A percentile compares a stretch with the other conserved stretches of the same genome.
Evolutionary conservation across 495 filamentous ascomycete genomes (phyloP).

Genomic region (Staphylotrichum longicolle): DNA sequence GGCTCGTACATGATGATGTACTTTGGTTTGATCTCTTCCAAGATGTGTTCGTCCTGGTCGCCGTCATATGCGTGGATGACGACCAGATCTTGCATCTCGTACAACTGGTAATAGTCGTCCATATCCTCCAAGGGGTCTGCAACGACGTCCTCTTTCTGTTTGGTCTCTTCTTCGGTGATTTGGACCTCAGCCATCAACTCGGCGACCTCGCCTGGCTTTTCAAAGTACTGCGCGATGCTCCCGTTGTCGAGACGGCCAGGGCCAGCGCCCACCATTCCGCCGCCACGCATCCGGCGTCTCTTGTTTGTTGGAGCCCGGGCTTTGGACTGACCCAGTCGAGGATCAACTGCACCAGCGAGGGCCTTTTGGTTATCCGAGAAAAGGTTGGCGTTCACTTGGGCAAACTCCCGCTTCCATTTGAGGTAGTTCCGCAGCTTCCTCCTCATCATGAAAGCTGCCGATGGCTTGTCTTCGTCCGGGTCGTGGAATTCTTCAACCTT

Average conservation of each 20-base stretch:
- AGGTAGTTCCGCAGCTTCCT: conserved; percentile 83
- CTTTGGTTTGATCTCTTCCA: conserved; percentile 87
- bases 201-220: conserved; percentile 49
- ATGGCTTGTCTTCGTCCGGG: conserved; percentile 57
- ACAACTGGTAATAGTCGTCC: conserved; percentile 89
- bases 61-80: conserved; percentile 87
- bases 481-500: conserved; percentile 40
- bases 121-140: conserved; percentile 82
- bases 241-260: conserved; percentile 51
- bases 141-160: conserved; percentile 71
- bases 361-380: conserved; percentile 79
- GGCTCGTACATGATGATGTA: conserved; percentile 99
- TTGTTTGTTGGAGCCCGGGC: conserved; percentile 74
- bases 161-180: conserved; percentile 75
- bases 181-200: conserved; percentile 66
- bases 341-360: conserved; percentile 58
- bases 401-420: conserved; percentile 86
- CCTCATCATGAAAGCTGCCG: conserved; percentile 84
- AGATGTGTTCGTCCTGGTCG: conserved; percentile 91
- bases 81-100: conserved; percentile 85
- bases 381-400: conserved; percentile 72
- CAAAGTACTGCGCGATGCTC: conserved; percentile 50
- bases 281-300: conserved; percentile 83
- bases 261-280: conserved; percentile 53
- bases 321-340: conserved; percentile 43